Evolutionary conservation across 2,329 filamentous ascomycete genomes (phyloP).

Genomic region (Metarhizium anisopliae): DNA sequence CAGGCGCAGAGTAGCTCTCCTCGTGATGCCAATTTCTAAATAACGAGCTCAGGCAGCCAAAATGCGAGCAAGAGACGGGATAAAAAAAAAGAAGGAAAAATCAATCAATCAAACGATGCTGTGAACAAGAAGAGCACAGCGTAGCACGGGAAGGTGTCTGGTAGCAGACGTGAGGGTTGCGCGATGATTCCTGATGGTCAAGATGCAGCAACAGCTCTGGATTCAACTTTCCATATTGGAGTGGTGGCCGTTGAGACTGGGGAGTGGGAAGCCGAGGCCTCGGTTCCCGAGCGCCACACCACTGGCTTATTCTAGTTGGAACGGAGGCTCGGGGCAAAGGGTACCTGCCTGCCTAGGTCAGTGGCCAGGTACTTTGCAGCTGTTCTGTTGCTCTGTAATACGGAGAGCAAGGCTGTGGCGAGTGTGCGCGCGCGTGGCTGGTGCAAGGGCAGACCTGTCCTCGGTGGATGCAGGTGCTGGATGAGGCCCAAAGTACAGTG

Average conservation of each 20-base stretch:
- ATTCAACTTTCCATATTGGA: background rate
- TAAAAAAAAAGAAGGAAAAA: background rate
- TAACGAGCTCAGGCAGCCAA: background rate
- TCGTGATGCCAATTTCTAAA: background rate
- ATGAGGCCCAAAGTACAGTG: too few species aligned
- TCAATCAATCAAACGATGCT: background rate
- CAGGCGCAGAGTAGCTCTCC: background rate
- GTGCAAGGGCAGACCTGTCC: too few species aligned
- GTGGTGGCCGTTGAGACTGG: background rate
- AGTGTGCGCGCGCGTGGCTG: too few species aligned
- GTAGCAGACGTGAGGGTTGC: background rate
- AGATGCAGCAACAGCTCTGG: background rate
- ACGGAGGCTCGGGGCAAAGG: background rate
- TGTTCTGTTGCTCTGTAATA: too few species aligned
- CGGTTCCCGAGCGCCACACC: conserved; percentile 4
- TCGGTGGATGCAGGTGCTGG: too few species aligned
- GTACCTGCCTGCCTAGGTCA: background rate
- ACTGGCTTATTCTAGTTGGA: background rate
- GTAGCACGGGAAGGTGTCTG: too few species aligned
- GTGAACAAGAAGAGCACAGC: background rate
- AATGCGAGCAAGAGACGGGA: background rate
- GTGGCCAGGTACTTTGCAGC: background rate
- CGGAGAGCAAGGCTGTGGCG: too few species aligned
- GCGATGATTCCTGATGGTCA: background rate
- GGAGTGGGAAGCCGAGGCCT: conserved; percentile 3